Percentiles rank a stretch among this genome's conserved stretches.
Conservation (phyloP, 2,329 filamentous ascomycete species). For the Microdochium bolleyi region DNA sequence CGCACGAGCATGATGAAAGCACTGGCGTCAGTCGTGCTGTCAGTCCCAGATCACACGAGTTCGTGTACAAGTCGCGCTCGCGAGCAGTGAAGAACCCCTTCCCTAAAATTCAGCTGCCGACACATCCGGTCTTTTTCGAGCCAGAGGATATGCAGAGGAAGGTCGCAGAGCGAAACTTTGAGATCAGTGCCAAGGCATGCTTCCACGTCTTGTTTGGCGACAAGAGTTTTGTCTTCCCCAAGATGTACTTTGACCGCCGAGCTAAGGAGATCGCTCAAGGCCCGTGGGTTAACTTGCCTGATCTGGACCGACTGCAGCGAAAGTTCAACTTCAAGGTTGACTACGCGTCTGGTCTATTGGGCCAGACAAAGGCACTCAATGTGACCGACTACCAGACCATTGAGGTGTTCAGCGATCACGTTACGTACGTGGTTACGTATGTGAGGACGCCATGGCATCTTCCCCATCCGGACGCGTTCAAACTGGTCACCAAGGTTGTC, state of each 20-base stretch:
- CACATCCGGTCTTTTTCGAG: slow-evolving; percentile 73
- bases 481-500: slow-evolving; percentile 80
- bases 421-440: slow-evolving; percentile 57
- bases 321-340: slow-evolving; percentile 76
- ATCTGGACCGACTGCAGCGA: slow-evolving; percentile 53
- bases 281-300: slow-evolving; percentile 70
- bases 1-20: slow-evolving; percentile 51
- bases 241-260: slow-evolving; percentile 76
- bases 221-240: slow-evolving; percentile 88
- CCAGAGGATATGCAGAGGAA: slow-evolving; percentile 73
- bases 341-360: slow-evolving; percentile 56
- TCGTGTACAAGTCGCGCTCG: slow-evolving; percentile 25
- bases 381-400: slow-evolving; percentile 81
- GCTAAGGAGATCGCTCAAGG: slow-evolving; percentile 77
- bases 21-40: slow-evolving; percentile 36
- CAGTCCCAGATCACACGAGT: slow-evolving; percentile 21
- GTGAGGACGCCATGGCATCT: slow-evolving; percentile 71
- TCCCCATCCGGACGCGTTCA: slow-evolving; percentile 71
- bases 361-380: slow-evolving; percentile 49
- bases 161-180: slow-evolving; percentile 73
- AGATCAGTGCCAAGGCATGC: slow-evolving; percentile 85
- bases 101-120: slow-evolving; percentile 74
- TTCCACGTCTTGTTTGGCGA: slow-evolving; percentile 97
- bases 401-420: slow-evolving; percentile 72
- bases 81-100: slow-evolving; percentile 28